phyloP scores from a whole-genome alignment of 352 stramenopile genomes.

The Phytophthora capsici region DNA sequence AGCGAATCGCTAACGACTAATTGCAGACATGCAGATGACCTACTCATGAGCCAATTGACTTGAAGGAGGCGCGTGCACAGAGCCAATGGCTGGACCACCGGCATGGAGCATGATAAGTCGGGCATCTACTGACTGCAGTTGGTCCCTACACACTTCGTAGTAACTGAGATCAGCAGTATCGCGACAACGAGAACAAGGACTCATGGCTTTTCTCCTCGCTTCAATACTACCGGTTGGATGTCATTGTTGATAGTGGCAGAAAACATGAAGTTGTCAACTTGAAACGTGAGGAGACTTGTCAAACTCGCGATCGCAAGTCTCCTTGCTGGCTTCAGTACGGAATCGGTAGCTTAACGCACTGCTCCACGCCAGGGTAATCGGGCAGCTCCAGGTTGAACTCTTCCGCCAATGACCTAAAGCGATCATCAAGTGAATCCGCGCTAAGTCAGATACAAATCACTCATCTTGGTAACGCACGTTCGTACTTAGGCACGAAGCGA shows the following conservation, averaged over 20 bases:
- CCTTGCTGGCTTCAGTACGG: conserved; percentile 33
- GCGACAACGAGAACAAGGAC: background rate
- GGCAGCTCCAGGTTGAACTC: conserved; percentile 73
- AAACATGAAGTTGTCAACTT: conserved; percentile 11
- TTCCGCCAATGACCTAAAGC: conserved; percentile 55
- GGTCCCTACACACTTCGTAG: conserved; percentile 27
- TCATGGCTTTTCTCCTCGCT: background rate
- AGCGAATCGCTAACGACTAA: conserved; percentile 13
- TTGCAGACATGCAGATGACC: conserved; percentile 6
- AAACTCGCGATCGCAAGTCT: conserved; percentile 18
- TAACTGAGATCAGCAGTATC: conserved; percentile 14
- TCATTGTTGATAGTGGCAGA: background rate
- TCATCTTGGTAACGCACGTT: background rate
- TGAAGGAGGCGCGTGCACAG: conserved; percentile 16
- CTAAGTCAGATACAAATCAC: too few species aligned
- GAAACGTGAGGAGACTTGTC: background rate
- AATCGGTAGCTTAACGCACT: conserved; percentile 64
- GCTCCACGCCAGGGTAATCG: conserved; percentile 61
- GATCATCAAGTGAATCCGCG: too few species aligned
- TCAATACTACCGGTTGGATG: background rate
- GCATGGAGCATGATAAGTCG: conserved; percentile 25
- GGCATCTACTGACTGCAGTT: conserved; percentile 25
- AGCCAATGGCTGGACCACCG: conserved; percentile 21
- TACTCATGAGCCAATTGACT: conserved; percentile 17
- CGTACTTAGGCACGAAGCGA: conserved; percentile 93